These are phyloP conservation scores for Trichoderma parareesei DNA, from an alignment of 495 filamentous ascomycete genomes.

Conservation along the genomic window DNA sequence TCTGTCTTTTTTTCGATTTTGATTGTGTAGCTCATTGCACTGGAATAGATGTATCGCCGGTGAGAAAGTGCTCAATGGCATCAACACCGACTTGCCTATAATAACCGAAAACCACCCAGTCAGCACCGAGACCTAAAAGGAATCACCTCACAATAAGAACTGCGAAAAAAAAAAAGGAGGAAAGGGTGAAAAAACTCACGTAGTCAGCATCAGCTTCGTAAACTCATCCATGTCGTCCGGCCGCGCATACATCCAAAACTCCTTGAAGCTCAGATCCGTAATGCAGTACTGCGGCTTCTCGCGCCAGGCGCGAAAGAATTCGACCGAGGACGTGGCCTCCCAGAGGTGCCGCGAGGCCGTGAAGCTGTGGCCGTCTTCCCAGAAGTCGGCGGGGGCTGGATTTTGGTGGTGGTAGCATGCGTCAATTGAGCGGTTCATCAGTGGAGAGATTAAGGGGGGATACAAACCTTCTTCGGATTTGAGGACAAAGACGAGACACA, in stretches of 20 bases:
- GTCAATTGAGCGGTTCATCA: not conserved
- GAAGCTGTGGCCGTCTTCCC: slow-evolving; percentile 18
- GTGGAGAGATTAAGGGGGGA: not conserved
- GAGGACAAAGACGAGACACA: slow-evolving; percentile 16
- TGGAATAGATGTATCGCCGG: not conserved
- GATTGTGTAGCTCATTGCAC: not conserved
- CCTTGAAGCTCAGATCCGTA: slow-evolving; percentile 16
- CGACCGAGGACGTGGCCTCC: slow-evolving; percentile 18
- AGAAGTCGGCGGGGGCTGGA: slow-evolving; percentile 15
- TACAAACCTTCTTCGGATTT: slow-evolving; percentile 16
- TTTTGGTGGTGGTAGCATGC: not conserved
- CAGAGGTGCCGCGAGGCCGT: slow-evolving; percentile 21
- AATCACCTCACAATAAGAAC: not conserved
- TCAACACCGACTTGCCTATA: slow-evolving; percentile 9
- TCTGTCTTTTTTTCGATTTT: too few species aligned
- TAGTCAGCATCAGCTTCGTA: slow-evolving; percentile 16
- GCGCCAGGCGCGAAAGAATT: slow-evolving; percentile 22
- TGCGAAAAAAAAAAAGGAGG: not conserved
- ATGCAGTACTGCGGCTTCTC: slow-evolving; percentile 22
- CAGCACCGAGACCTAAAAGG: not conserved
- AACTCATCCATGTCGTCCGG: slow-evolving; percentile 23
- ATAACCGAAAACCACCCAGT: not conserved
- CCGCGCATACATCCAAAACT: slow-evolving; percentile 18
- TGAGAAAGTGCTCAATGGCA: slow-evolving; percentile 8
- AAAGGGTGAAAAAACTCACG: slow-evolving; percentile 13